phyloP scores from a whole-genome alignment of 2,329 filamentous ascomycete species.

The Elsinoe arachidis region DNA sequence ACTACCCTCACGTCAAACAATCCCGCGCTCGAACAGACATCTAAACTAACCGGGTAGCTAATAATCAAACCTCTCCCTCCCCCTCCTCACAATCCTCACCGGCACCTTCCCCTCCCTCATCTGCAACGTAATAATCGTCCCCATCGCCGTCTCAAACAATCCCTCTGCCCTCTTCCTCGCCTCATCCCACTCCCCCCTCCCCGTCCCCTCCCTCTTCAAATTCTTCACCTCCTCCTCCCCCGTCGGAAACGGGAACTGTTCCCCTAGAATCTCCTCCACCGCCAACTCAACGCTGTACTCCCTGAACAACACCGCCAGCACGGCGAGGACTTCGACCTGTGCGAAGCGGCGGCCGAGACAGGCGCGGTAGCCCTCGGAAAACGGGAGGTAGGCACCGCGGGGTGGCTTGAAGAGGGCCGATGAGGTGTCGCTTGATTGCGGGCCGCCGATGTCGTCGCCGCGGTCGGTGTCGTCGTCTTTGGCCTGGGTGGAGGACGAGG shows the following conservation, averaged over 20 bases:
- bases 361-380: constrained; percentile 47
- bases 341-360: constrained; percentile 50
- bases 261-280: constrained; percentile 43
- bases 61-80: constrained; percentile 55
- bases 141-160: constrained; percentile 47
- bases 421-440: constrained; percentile 50
- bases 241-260: constrained; percentile 31
- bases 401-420: constrained; percentile 51
- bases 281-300: constrained; percentile 62
- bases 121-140: constrained; percentile 63
- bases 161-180: constrained; percentile 49
- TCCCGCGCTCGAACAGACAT: no score
- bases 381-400: constrained; percentile 47
- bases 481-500: constrained; percentile 27
- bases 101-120: constrained; percentile 56
- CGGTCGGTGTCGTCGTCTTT: constrained; percentile 25
- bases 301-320: constrained; percentile 44
- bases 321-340: constrained; percentile 48
- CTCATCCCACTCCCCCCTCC: constrained; percentile 49
- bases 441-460: constrained; percentile 50
- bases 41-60: neutral
- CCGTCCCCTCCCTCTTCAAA: constrained; percentile 38
- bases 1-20: neutral
- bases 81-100: constrained; percentile 59
- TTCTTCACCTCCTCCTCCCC: constrained; percentile 37